Evolutionary conservation across 1,284 basidiomycete genomes (phyloP).

Genomic region (Farysia itapuensis): DNA sequence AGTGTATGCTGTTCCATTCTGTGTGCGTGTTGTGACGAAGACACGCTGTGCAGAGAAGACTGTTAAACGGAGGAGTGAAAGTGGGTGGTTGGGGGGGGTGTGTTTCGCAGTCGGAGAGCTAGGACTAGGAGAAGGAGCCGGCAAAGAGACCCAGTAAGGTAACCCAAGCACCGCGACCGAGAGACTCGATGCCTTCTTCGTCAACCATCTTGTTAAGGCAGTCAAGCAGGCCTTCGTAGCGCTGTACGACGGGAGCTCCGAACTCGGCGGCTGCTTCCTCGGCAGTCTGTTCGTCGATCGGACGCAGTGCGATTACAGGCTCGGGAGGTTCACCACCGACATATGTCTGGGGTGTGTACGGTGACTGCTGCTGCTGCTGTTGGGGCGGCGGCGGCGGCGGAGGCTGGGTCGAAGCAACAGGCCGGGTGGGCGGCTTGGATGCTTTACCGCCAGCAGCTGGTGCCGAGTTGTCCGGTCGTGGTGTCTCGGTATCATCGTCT

Average conservation of each 20-base stretch:
- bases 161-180: constrained; percentile 52
- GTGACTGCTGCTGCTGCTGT: neutral
- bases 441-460: neutral
- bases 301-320: constrained; percentile 56
- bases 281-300: constrained; percentile 47
- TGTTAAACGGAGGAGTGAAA: too few species aligned
- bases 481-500: constrained; percentile 26
- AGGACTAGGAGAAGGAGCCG: constrained; percentile 46
- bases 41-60: too few species aligned
- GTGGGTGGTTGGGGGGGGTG: too few species aligned
- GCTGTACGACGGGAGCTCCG: constrained; percentile 50
- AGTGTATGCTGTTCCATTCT: too few species aligned
- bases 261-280: constrained; percentile 49
- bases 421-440: neutral
- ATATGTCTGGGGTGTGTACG: constrained; percentile 5
- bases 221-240: constrained; percentile 50
- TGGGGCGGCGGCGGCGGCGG: neutral
- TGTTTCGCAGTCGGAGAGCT: neutral
- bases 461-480: constrained; percentile 1
- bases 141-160: constrained; percentile 48
- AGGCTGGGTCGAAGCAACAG: constrained; percentile 11
- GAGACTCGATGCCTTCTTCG: constrained; percentile 55
- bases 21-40: too few species aligned
- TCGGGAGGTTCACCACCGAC: constrained; percentile 47
- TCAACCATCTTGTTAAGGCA: constrained; percentile 57